Percentiles rank a stretch among this genome's conserved stretches.
phyloP scores from a whole-genome alignment of 2,329 filamentous ascomycete genomes.

The Pseudogymnoascus sp. region DNA sequence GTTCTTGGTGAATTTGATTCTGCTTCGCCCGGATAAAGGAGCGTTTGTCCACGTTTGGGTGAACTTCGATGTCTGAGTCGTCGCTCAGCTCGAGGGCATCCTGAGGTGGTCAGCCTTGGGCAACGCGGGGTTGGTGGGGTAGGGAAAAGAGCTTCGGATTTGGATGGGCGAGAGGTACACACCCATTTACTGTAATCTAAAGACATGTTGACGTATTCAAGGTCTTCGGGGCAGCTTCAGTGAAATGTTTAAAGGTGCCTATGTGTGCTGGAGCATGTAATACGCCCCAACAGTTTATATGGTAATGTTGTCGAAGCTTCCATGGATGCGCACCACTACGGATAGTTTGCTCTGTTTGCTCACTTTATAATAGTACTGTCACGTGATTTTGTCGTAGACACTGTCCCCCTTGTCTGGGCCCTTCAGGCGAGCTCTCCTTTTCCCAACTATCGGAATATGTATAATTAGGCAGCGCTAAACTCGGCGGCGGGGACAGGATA shows the following conservation, averaged over 20 bases:
- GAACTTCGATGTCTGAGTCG: constrained; percentile 95
- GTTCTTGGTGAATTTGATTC: constrained; percentile 89
- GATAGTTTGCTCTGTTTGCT: constrained; percentile 3
- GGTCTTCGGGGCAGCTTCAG: neutral
- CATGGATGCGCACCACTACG: neutral
- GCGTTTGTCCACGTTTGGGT: constrained; percentile 96
- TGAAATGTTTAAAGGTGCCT: neutral
- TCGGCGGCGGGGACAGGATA: neutral
- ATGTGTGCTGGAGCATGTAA: neutral
- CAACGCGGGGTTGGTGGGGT: constrained; percentile 23
- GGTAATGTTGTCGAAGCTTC: constrained; percentile 4
- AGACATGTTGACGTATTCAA: constrained; percentile 35
- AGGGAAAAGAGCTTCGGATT: constrained; percentile 1
- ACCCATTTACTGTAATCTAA: constrained; percentile 56
- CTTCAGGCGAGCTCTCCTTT: neutral
- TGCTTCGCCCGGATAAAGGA: constrained; percentile 99
- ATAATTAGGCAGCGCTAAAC: constrained; percentile 1
- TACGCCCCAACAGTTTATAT: neutral
- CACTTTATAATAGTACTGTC: neutral
- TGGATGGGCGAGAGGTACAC: constrained; percentile 14
- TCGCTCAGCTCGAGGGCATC: constrained; percentile 93
- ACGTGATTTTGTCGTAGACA: neutral
- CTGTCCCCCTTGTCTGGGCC: too few species aligned
- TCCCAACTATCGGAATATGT: neutral
- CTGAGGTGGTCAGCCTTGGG: constrained; percentile 36